Evolutionary conservation across 345 rosid species (phyloP).

Genomic region (Lepidium didymum): DNA sequence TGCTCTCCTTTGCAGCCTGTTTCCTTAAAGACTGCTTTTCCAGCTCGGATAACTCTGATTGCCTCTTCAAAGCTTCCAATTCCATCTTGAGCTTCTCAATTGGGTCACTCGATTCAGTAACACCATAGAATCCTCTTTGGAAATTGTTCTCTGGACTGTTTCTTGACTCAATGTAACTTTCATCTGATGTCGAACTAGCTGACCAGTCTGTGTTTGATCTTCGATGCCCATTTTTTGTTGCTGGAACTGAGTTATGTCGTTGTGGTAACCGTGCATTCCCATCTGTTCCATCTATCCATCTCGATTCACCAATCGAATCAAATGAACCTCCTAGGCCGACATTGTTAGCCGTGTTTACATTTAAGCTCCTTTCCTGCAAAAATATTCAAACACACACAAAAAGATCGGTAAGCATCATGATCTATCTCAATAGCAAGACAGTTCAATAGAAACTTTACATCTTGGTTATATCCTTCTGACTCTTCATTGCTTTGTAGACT

Average conservation of each 20-base stretch:
- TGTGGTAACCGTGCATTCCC: conserved; percentile 23
- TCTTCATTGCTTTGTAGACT: conserved; percentile 43
- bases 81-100: conserved; percentile 61
- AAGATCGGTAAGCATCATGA: background rate
- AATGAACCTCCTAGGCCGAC: conserved; percentile 30
- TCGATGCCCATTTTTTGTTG: conserved; percentile 32
- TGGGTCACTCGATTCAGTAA: conserved; percentile 37
- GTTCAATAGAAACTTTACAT: conserved; percentile 39
- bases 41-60: conserved; percentile 66
- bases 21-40: conserved; percentile 81
- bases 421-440: background rate
- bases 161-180: conserved; percentile 56
- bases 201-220: conserved; percentile 96
- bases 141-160: conserved; percentile 49
- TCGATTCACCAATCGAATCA: conserved; percentile 37
- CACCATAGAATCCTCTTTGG: conserved; percentile 45
- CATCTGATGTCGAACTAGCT: conserved; percentile 74
- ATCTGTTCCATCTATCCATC: conserved; percentile 29
- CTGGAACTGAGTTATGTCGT: conserved; percentile 48
- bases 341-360: conserved; percentile 20
- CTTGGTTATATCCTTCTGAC: conserved; percentile 32
- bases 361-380: conserved; percentile 43
- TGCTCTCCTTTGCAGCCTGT: conserved; percentile 66
- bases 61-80: conserved; percentile 48
- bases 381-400: background rate